These are phyloP conservation scores for Cryptosporidium sp. DNA, from an alignment of 169 alveolate genomes.

Conservation along the genomic window DNA sequence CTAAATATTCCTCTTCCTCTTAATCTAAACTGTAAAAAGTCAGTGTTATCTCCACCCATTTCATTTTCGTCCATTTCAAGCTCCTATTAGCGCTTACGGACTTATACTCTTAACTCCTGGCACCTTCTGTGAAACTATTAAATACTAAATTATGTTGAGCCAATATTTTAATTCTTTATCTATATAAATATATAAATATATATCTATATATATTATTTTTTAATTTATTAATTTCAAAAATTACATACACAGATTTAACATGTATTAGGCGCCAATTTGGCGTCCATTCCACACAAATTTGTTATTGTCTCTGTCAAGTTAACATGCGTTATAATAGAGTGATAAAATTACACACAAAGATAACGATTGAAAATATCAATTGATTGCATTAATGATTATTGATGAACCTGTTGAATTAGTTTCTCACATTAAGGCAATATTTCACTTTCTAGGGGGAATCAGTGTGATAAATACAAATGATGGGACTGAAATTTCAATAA, in stretches of 20 bases:
- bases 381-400: not conserved
- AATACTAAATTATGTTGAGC: not conserved
- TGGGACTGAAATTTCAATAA: slow-evolving; percentile 11
- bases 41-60: not conserved
- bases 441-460: slow-evolving; percentile 65
- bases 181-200: not conserved
- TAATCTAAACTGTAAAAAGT: slow-evolving; percentile 54
- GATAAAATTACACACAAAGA: slow-evolving; percentile 9
- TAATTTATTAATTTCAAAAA: not conserved
- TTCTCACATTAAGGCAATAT: slow-evolving; percentile 61
- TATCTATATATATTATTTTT: not conserved
- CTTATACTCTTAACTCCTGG: not conserved
- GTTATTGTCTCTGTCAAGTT: slow-evolving; percentile 64
- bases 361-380: not conserved
- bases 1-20: slow-evolving; percentile 66
- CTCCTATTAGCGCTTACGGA: not conserved
- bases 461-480: not conserved
- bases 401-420: slow-evolving; percentile 56
- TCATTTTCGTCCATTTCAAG: slow-evolving; percentile 64
- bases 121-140: not conserved
- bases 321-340: not conserved
- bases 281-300: slow-evolving; percentile 76
- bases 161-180: slow-evolving; percentile 17
- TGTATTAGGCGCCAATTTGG: slow-evolving; percentile 73
- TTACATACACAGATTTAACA: slow-evolving; percentile 44